A percentile compares a stretch with the other conserved stretches of the same genome.
Evolutionary conservation across 108 stramenopile species (phyloP).

Genomic region (Aurantiochytrium sp.): DNA sequence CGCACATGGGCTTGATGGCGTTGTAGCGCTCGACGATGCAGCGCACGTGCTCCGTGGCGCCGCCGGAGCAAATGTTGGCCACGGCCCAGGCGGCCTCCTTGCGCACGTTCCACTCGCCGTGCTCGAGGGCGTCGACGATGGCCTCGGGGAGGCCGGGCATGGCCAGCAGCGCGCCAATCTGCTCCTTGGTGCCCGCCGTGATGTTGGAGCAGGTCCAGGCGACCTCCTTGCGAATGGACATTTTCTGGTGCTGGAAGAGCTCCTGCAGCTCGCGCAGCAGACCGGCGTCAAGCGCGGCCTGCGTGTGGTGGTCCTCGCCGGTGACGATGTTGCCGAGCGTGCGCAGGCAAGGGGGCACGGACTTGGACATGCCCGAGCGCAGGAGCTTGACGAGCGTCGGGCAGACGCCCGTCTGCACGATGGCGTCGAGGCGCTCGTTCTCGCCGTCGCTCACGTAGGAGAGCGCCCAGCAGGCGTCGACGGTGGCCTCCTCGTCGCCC

Average conservation of each 20-base stretch:
- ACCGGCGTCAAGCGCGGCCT: slow-evolving; percentile 75
- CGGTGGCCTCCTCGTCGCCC: slow-evolving; percentile 36
- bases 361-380: slow-evolving; percentile 28
- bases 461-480: slow-evolving; percentile 22
- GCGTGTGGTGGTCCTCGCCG: slow-evolving; percentile 78
- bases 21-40: slow-evolving; percentile 60
- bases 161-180: slow-evolving; percentile 58
- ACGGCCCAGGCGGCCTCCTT: slow-evolving; percentile 85
- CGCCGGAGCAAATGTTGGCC: slow-evolving; percentile 70
- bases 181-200: slow-evolving; percentile 76
- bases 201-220: slow-evolving; percentile 86
- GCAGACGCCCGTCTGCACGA: slow-evolving; percentile 58
- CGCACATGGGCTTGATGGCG: slow-evolving; percentile 66
- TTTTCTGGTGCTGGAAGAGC: slow-evolving; percentile 51
- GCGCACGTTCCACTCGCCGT: slow-evolving; percentile 73
- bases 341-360: slow-evolving; percentile 73
- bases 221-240: slow-evolving; percentile 76
- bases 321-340: slow-evolving; percentile 87
- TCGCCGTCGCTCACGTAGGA: slow-evolving; percentile 36
- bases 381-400: slow-evolving; percentile 59
- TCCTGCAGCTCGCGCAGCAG: slow-evolving; percentile 38
- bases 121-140: slow-evolving; percentile 55
- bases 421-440: slow-evolving; percentile 67
- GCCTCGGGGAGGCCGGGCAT: slow-evolving; percentile 44
- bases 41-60: slow-evolving; percentile 52